Percentiles rank a stretch among this genome's conserved stretches.
Evolutionary conservation across 2,329 filamentous ascomycete genomes (phyloP).

Genomic region (Hymenotorrendiella dingleyae): DNA sequence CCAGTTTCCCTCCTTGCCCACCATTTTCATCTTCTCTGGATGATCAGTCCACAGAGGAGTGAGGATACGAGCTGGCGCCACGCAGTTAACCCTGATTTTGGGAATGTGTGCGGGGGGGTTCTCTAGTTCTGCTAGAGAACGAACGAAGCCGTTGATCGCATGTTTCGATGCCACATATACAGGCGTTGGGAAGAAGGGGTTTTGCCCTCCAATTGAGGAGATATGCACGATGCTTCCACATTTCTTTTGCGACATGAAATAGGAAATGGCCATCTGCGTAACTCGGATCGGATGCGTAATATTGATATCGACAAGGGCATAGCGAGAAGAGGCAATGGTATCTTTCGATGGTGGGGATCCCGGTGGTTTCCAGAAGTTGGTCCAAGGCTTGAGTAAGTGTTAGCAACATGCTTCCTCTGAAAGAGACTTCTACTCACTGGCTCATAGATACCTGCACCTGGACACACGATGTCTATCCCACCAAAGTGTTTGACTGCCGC

Average conservation of each 20-base stretch:
- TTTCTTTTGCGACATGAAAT: slow-evolving; percentile 36
- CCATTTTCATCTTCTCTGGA: slow-evolving; percentile 36
- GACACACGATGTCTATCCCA: slow-evolving; percentile 34
- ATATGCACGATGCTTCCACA: slow-evolving; percentile 37
- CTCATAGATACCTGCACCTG: slow-evolving; percentile 43
- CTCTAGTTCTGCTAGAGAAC: slow-evolving; percentile 36
- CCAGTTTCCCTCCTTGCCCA: slow-evolving; percentile 31
- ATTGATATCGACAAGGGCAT: slow-evolving; percentile 43
- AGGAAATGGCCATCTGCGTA: slow-evolving; percentile 43
- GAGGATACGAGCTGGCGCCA: slow-evolving; percentile 36
- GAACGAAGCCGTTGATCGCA: slow-evolving; percentile 40
- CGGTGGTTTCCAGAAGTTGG: slow-evolving; percentile 45
- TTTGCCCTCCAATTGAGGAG: slow-evolving; percentile 41
- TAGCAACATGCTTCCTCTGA: neutral
- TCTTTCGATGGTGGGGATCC: slow-evolving; percentile 38
- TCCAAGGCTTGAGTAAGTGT: slow-evolving; percentile 35
- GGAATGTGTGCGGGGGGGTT: slow-evolving; percentile 22
- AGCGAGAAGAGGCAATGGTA: slow-evolving; percentile 34
- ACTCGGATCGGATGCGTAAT: slow-evolving; percentile 45
- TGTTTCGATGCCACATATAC: slow-evolving; percentile 45
- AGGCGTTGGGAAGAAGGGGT: slow-evolving; percentile 33
- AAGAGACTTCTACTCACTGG: slow-evolving; percentile 24
- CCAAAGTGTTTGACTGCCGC: slow-evolving; percentile 33
- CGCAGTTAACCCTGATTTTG: slow-evolving; percentile 36
- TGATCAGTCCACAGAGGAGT: slow-evolving; percentile 43